These are phyloP conservation scores for Ogataea pilisensis DNA, from an alignment of 805 yeast genomes.

Conservation along the genomic window DNA sequence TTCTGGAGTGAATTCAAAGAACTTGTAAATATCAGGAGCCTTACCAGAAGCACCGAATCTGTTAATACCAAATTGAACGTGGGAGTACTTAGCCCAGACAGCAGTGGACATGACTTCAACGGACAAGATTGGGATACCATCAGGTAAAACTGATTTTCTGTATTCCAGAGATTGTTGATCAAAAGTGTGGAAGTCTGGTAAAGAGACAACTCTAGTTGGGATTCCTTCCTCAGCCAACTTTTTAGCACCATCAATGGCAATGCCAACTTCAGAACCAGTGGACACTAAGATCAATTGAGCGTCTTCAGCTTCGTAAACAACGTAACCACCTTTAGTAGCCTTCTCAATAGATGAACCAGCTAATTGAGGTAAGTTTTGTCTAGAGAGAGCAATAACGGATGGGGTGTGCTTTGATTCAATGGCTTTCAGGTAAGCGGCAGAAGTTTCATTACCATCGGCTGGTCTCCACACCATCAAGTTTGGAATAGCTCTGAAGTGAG, in stretches of 20 bases:
- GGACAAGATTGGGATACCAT: conserved; percentile 87
- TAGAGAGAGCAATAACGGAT: conserved; percentile 68
- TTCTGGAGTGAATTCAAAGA: conserved; percentile 87
- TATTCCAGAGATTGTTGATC: conserved; percentile 80
- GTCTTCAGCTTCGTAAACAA: conserved; percentile 51
- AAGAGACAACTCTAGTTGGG: conserved; percentile 79
- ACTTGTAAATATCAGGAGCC: conserved; percentile 75
- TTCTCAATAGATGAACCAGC: conserved; percentile 89
- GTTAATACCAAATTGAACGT: conserved; percentile 93
- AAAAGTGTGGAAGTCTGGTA: conserved; percentile 91
- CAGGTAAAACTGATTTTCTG: conserved; percentile 84
- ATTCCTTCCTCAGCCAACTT: conserved; percentile 58
- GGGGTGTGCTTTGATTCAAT: conserved; percentile 62
- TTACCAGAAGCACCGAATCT: conserved; percentile 97
- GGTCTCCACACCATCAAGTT: conserved; percentile 88
- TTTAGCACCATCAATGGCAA: conserved; percentile 81
- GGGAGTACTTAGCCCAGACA: conserved; percentile 95
- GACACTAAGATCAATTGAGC: conserved; percentile 78
- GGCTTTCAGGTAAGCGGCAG: conserved; percentile 75
- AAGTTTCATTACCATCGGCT: conserved; percentile 85
- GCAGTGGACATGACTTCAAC: conserved; percentile 88
- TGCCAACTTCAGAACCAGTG: conserved; percentile 91
- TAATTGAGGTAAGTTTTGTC: conserved; percentile 90
- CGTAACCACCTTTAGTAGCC: conserved; percentile 94
- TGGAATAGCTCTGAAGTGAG: conserved; percentile 82